Base-by-base conservation (phyloP, 768 basidiomycete species). In the Hygrocybe punicea region DNA sequence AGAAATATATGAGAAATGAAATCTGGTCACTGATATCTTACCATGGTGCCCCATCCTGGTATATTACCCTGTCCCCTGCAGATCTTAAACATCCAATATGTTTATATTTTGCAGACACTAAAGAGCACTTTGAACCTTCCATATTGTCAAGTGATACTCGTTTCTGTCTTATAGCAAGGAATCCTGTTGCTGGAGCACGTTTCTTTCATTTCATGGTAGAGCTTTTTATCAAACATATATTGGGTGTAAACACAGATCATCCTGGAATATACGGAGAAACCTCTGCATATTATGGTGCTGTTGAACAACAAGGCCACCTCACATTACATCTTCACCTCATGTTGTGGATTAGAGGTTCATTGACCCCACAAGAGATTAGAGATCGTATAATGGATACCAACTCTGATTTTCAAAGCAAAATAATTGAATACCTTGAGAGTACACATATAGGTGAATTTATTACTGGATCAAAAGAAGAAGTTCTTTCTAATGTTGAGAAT, bases 301-400 rank as follows among this genome's bases (percentile, higher is more conserved):
- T 29, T 29, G 29, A 29, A 29, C 29, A 29, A 29, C 8, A 29
- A 29, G 29, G 29, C 29, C 29, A 29, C 29, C 29, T 29, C 29
- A 29, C 29, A 0, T 50, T 78, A 2, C 77, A 78, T 62, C 42
- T 75, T 2, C 75, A 77, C 58, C 16, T 71, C 19, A 33, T 77
- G 2, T n/a, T 76, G 1, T 78, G 76, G 74, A 65, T 77, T 2
- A 17, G 36, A 29, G 62, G 65, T n/a, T 56, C 57, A 1, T 42
- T 68, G 0, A 60, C 69, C 3, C 76, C 73, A 4, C 66, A 75
- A 51, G 65, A 75, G 39, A 74, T 75, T 7, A 29, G 67, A 33
- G 64, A 74, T 9, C 37, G 50, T 5, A 5, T 77, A 0, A 49
- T 67, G 23, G 56, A 60, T 23, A n/a, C 49, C 6, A 61, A 65